Evolutionary conservation across 257 asterid genomes (phyloP).

Genomic region (Dorcoceras hygrometricum): DNA sequence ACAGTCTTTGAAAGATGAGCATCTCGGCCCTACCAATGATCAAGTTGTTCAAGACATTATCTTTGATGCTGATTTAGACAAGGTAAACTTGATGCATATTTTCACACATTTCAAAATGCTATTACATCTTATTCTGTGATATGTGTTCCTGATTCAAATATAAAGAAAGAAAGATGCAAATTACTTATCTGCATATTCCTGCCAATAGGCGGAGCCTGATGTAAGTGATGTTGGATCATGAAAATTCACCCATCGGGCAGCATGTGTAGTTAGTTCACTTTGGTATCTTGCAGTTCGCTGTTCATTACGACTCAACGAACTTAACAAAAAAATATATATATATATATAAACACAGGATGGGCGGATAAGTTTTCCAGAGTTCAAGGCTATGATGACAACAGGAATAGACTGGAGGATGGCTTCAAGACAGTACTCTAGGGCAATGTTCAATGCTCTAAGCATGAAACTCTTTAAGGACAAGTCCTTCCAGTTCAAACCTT

Average conservation of each 20-base stretch:
- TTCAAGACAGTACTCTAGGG: conserved; percentile 79
- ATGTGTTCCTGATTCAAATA: too few species aligned
- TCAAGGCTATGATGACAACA: conserved; percentile 83
- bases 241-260: background rate
- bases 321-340: background rate
- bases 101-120: background rate
- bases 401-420: conserved; percentile 93
- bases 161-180: too few species aligned
- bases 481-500: conserved; percentile 31
- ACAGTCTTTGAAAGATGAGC: conserved; percentile 53
- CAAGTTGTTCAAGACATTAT: conserved; percentile 65
- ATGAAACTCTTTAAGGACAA: conserved; percentile 53
- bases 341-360: conserved; percentile 52
- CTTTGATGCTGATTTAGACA: conserved; percentile 77
- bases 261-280: background rate
- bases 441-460: conserved; percentile 74
- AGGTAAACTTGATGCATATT: conserved; percentile 35
- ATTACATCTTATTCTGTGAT: too few species aligned
- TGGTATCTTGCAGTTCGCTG: background rate
- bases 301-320: background rate
- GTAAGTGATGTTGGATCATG: background rate
- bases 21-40: conserved; percentile 42
- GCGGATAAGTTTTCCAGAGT: conserved; percentile 66
- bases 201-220: background rate
- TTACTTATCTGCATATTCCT: background rate